A percentile compares a stretch with the other conserved stretches of the same genome.
These are phyloP conservation scores for Trebouxia sp. DNA, from an alignment of 139 green algal genomes.

Conservation along the genomic window DNA sequence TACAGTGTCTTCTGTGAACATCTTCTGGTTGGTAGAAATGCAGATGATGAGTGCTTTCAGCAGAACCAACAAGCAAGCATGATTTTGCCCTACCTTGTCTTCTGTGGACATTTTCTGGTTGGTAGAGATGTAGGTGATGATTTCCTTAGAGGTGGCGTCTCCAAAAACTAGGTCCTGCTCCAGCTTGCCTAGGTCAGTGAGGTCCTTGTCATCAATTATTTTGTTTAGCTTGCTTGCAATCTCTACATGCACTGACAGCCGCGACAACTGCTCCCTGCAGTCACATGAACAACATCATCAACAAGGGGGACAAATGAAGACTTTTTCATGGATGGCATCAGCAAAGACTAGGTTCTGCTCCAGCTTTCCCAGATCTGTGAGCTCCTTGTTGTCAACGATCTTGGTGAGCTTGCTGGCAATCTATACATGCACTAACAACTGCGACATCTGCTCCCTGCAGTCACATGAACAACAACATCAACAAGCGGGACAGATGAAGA, in stretches of 20 bases:
- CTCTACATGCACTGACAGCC: conserved; percentile 85
- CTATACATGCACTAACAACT: conserved; percentile 84
- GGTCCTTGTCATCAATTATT: conserved; percentile 55
- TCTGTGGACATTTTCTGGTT: conserved; percentile 36
- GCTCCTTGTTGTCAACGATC: conserved; percentile 53
- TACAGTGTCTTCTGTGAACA: conserved; percentile 62
- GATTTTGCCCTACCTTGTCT: conserved; percentile 57
- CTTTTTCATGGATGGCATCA: conserved; percentile 64
- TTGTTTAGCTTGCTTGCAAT: conserved; percentile 75
- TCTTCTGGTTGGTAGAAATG: conserved; percentile 48
- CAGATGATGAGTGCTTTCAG: conserved; percentile 47
- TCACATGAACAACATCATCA: too few species aligned
- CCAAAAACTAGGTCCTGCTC: conserved; percentile 97
- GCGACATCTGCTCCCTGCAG: conserved; percentile 74
- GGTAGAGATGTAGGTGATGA: conserved; percentile 74
- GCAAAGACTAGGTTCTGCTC: conserved; percentile 97
- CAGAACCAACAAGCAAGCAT: conserved; percentile 60
- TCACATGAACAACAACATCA: too few species aligned
- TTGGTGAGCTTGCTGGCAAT: conserved; percentile 77
- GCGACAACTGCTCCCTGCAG: conserved; percentile 74
- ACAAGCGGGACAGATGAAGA: too few species aligned
- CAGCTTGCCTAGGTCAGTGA: conserved; percentile 85
- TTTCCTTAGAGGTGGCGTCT: conserved; percentile 88
- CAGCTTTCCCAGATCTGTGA: conserved; percentile 85
- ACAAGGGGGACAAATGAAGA: too few species aligned